These are phyloP conservation scores for Fusarium agapanthi DNA, from an alignment of 2,329 filamentous ascomycete species.

Conservation along the genomic window DNA sequence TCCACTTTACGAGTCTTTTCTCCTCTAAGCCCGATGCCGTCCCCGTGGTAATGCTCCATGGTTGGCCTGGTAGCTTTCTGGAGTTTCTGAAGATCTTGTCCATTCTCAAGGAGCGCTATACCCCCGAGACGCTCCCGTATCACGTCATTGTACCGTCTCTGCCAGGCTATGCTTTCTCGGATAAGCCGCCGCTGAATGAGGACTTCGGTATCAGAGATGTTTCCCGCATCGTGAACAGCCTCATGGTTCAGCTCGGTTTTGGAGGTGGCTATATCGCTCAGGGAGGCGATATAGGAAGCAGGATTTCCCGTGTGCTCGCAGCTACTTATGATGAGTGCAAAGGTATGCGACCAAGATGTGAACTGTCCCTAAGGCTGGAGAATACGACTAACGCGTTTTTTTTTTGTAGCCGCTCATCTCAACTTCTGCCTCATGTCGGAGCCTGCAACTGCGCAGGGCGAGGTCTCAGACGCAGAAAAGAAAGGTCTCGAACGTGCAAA, in stretches of 20 bases:
- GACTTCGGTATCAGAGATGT: not conserved
- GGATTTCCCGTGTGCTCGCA: not conserved
- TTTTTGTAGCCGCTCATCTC: not conserved
- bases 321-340: not conserved
- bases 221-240: not conserved
- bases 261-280: not conserved
- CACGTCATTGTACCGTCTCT: not conserved
- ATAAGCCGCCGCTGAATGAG: not conserved
- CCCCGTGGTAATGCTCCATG: not conserved
- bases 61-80: slow-evolving; percentile 7
- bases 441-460: not conserved
- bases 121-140: not conserved
- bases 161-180: not conserved
- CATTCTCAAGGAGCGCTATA: not conserved
- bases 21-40: not conserved
- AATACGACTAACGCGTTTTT: fast-evolving
- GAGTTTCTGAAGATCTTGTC: not conserved
- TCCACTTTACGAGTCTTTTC: slow-evolving; percentile 1
- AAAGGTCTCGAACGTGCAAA: not conserved
- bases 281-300: slow-evolving; percentile 5
- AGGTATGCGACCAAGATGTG: not conserved
- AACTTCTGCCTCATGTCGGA: not conserved
- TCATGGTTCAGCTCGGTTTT: slow-evolving; percentile 9
- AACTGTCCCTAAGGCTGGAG: fast-evolving
- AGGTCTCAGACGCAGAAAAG: not conserved